These are phyloP conservation scores for Tetrapisispora nanseiensis DNA, from an alignment of 805 yeast genomes.

Conservation along the genomic window DNA sequence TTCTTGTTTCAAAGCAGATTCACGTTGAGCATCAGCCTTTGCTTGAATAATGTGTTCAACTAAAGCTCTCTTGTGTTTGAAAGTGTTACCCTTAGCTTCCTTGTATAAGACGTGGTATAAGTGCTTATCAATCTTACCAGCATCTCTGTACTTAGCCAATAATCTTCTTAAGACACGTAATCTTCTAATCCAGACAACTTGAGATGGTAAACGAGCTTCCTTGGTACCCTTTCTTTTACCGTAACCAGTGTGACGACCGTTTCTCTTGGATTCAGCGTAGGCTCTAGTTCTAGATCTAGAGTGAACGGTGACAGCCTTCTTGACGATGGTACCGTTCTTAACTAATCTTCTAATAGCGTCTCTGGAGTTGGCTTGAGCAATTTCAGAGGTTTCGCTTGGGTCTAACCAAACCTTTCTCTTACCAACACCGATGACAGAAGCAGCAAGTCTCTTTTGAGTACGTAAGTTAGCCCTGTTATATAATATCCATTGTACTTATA, in stretches of 20 bases:
- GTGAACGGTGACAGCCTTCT: slow-evolving; percentile 95
- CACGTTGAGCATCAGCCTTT: slow-evolving; percentile 99
- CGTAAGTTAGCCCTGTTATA: slow-evolving; percentile 84
- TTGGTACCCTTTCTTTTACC: slow-evolving; percentile 99
- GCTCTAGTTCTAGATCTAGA: slow-evolving; percentile 98
- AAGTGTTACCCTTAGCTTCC: slow-evolving; percentile 98
- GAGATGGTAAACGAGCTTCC: slow-evolving; percentile 98
- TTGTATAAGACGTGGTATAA: slow-evolving; percentile 96
- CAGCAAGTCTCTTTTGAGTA: slow-evolving; percentile 99
- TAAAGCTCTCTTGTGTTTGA: slow-evolving; percentile 99
- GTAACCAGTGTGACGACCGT: slow-evolving; percentile 99
- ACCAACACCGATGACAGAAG: slow-evolving; percentile 98
- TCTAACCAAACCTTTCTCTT: slow-evolving; percentile 99
- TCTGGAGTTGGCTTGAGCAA: slow-evolving; percentile 97
- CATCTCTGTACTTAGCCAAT: slow-evolving; percentile 97
- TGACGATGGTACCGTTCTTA: slow-evolving; percentile 96
- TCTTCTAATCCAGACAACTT: slow-evolving; percentile 99
- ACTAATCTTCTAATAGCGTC: slow-evolving; percentile 95
- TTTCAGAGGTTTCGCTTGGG: slow-evolving; percentile 94
- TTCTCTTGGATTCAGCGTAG: slow-evolving; percentile 90
- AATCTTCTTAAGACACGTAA: slow-evolving; percentile 98
- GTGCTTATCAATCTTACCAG: slow-evolving; percentile 99
- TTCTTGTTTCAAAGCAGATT: slow-evolving; percentile 96
- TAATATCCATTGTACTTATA: neutral
- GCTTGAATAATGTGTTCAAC: slow-evolving; percentile 99